Percentiles rank a stretch among this genome's conserved stretches.
phyloP scores from a whole-genome alignment of 352 stramenopile genomes.

The Phytopythium sindhum region DNA sequence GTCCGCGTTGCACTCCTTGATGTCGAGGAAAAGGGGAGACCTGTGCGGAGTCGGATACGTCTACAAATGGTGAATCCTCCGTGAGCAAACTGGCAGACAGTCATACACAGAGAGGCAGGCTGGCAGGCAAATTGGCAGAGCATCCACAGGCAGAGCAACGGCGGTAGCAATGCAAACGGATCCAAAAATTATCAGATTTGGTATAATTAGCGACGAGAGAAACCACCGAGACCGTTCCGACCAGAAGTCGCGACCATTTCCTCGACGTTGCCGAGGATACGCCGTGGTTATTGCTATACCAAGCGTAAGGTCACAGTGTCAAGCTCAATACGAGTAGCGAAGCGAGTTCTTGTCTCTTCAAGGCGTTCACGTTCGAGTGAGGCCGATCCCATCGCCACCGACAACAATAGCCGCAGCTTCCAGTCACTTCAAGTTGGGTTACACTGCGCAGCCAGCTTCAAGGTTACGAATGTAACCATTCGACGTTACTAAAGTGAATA shows the following conservation, averaged over 20 bases:
- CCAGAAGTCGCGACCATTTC: not conserved
- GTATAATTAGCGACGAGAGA: not conserved
- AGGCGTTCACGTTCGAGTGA: too few relatives aligned
- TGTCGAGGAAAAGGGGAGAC: not conserved
- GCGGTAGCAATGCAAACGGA: not conserved
- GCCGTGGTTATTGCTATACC: too few relatives aligned
- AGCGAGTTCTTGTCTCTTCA: too few relatives aligned
- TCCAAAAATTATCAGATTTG: conserved; percentile 6
- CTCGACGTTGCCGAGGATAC: not conserved
- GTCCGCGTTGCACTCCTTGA: not conserved
- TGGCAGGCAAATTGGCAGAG: too few relatives aligned
- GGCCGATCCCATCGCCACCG: too few relatives aligned
- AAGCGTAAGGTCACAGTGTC: too few relatives aligned
- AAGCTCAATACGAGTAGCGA: too few relatives aligned
- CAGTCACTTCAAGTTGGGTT: not conserved
- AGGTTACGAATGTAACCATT: not conserved
- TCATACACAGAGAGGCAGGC: too few relatives aligned
- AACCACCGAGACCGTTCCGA: not conserved
- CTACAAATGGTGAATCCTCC: not conserved
- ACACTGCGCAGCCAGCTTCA: not conserved
- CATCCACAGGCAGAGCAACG: not conserved
- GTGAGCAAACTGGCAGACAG: too few relatives aligned
- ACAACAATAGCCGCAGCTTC: not conserved
- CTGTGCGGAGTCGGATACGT: not conserved
- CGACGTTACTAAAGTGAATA: not conserved